A percentile compares a stretch with the other conserved stretches of the same genome.
These are phyloP conservation scores for Talaromyces albobiverticillius DNA, from an alignment of 2,329 filamentous ascomycete species.

Conservation along the genomic window DNA sequence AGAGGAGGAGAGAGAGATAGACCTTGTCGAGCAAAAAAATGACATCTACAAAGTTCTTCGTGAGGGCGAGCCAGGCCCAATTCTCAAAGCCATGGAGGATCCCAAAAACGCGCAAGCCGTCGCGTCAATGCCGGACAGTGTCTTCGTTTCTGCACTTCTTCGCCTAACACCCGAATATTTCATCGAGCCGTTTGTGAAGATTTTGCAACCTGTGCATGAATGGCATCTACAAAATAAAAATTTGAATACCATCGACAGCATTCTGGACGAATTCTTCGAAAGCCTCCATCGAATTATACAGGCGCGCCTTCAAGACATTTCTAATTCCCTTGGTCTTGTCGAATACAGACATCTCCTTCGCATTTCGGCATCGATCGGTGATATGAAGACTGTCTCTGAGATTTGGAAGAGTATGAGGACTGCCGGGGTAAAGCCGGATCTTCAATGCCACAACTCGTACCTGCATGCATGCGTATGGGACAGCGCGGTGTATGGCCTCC, in stretches of 20 bases:
- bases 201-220: conserved; percentile 52
- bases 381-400: conserved; percentile 40
- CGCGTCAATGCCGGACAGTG: conserved; percentile 49
- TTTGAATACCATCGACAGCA: conserved; percentile 31
- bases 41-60: conserved; percentile 27
- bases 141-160: conserved; percentile 63
- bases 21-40: conserved; percentile 9
- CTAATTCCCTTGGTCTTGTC: conserved; percentile 40
- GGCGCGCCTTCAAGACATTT: conserved; percentile 25
- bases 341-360: conserved; percentile 55
- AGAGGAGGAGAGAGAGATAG: background rate
- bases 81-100: conserved; percentile 35
- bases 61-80: conserved; percentile 39
- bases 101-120: conserved; percentile 28
- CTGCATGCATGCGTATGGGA: conserved; percentile 52
- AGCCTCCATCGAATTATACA: conserved; percentile 36
- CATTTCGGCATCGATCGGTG: conserved; percentile 49
- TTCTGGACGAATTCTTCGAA: conserved; percentile 30
- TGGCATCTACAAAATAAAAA: conserved; percentile 44
- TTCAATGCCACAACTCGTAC: conserved; percentile 55
- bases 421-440: conserved; percentile 42
- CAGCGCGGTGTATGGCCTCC: conserved; percentile 34
- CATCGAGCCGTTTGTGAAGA: conserved; percentile 44
- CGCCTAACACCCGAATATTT: conserved; percentile 59
- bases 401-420: conserved; percentile 48